These are phyloP conservation scores for Pyronema omphalodes DNA, from an alignment of 495 filamentous ascomycete species.

Conservation along the genomic window DNA sequence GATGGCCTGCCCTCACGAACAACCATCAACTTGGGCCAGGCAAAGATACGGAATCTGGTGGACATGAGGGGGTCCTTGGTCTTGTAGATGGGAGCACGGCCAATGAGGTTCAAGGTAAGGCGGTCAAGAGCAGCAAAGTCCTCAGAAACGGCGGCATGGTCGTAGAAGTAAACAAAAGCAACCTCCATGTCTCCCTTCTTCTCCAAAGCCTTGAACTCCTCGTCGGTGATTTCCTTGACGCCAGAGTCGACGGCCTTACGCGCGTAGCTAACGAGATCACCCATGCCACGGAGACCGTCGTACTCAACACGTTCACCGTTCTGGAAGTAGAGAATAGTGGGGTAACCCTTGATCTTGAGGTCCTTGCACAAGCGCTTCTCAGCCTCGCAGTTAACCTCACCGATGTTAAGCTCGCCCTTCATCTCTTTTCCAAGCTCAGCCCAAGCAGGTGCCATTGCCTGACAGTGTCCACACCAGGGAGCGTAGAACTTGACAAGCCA, in stretches of 20 bases:
- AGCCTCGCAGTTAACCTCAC: conserved; percentile 86
- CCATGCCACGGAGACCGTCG: conserved; percentile 75
- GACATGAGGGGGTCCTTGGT: conserved; percentile 54
- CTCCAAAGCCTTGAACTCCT: conserved; percentile 65
- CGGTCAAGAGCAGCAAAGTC: conserved; percentile 81
- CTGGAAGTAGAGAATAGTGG: conserved; percentile 83
- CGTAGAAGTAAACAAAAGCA: conserved; percentile 92
- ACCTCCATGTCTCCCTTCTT: conserved; percentile 63
- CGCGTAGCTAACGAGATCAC: conserved; percentile 71
- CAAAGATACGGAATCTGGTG: conserved; percentile 78
- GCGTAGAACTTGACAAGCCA: conserved; percentile 99
- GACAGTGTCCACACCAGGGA: conserved; percentile 91
- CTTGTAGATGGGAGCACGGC: conserved; percentile 80
- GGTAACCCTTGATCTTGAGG: conserved; percentile 55
- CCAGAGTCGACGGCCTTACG: conserved; percentile 66
- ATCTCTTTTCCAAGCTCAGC: conserved; percentile 73
- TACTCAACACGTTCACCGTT: conserved; percentile 87
- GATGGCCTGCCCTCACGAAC: conserved; percentile 73
- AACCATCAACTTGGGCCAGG: conserved; percentile 80
- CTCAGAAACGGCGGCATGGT: conserved; percentile 77
- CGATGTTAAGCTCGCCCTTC: conserved; percentile 70
- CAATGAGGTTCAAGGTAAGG: conserved; percentile 66
- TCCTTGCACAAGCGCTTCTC: conserved; percentile 81
- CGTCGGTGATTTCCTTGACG: conserved; percentile 59
- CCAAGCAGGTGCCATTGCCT: conserved; percentile 83